These are phyloP conservation scores for Pholiota conissans DNA, from an alignment of 768 basidiomycete genomes.

Conservation along the genomic window DNA sequence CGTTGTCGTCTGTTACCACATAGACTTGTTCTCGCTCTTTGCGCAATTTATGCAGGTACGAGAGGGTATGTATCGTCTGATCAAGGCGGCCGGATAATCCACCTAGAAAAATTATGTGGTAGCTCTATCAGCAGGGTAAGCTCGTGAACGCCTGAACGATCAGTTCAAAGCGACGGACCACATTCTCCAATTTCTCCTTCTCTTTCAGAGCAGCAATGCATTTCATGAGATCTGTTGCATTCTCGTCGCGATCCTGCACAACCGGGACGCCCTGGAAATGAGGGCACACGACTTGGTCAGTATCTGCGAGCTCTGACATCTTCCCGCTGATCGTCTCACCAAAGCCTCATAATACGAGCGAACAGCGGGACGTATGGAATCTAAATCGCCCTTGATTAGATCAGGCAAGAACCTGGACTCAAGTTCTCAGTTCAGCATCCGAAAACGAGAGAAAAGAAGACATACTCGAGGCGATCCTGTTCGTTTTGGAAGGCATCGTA, in stretches of 20 bases:
- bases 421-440: neutral
- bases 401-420: conserved; percentile 69
- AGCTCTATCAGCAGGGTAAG: conserved; percentile 34
- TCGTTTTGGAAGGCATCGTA: conserved; percentile 49
- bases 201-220: conserved; percentile 67
- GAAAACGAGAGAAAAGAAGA: neutral
- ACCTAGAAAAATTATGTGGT: conserved; percentile 78
- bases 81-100: conserved; percentile 91
- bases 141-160: neutral
- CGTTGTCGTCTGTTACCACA: conserved; percentile 85
- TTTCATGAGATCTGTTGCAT: conserved; percentile 97
- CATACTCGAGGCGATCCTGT: conserved; percentile 20
- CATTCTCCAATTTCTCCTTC: conserved; percentile 45
- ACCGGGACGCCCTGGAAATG: conserved; percentile 62
- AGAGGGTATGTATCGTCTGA: conserved; percentile 90
- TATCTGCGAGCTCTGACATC: neutral
- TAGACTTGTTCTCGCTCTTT: conserved; percentile 58
- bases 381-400: conserved; percentile 91
- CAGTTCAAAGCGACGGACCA: conserved; percentile 30
- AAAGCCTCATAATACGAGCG: conserved; percentile 59
- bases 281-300: too few relatives aligned
- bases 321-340: conserved; percentile 35
- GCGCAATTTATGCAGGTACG: conserved; percentile 80
- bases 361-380: conserved; percentile 82
- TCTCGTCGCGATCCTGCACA: conserved; percentile 66